Evolutionary conservation across 495 filamentous ascomycete species (phyloP).

Genomic region (Penicillium odoratum): DNA sequence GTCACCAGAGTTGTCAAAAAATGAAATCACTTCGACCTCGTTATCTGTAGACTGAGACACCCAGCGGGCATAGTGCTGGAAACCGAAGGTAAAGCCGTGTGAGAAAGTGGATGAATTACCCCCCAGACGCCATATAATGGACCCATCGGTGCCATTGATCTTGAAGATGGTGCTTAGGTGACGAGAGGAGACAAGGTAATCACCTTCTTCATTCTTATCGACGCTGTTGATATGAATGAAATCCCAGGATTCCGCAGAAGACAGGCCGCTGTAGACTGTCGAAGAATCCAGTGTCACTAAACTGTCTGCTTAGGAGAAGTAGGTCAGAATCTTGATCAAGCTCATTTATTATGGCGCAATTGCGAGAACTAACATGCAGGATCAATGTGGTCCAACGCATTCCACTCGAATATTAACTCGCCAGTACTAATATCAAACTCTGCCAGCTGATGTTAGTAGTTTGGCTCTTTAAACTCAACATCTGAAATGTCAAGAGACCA

Average conservation of each 20-base stretch:
- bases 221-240: constrained; percentile 28
- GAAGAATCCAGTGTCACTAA: too few species aligned
- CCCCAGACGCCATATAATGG: constrained; percentile 51
- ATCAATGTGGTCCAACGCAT: constrained; percentile 27
- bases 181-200: constrained; percentile 53
- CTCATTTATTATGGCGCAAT: too few species aligned
- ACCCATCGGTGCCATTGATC: constrained; percentile 50
- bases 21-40: not conserved
- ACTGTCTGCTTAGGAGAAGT: too few species aligned
- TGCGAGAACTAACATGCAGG: constrained; percentile 24
- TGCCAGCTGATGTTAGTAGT: not conserved
- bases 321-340: too few species aligned
- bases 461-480: not conserved
- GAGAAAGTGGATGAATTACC: constrained; percentile 12
- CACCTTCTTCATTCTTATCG: constrained; percentile 32
- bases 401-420: constrained; percentile 39
- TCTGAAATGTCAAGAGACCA: not conserved
- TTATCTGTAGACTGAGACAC: not conserved
- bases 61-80: not conserved
- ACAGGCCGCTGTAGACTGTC: too few species aligned
- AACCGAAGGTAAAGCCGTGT: too few species aligned
- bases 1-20: not conserved
- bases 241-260: constrained; percentile 17
- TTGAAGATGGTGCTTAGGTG: constrained; percentile 48
- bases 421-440: constrained; percentile 34